These are phyloP conservation scores for Beauveria caledonica DNA, from an alignment of 2,329 filamentous ascomycete species.

Conservation along the genomic window DNA sequence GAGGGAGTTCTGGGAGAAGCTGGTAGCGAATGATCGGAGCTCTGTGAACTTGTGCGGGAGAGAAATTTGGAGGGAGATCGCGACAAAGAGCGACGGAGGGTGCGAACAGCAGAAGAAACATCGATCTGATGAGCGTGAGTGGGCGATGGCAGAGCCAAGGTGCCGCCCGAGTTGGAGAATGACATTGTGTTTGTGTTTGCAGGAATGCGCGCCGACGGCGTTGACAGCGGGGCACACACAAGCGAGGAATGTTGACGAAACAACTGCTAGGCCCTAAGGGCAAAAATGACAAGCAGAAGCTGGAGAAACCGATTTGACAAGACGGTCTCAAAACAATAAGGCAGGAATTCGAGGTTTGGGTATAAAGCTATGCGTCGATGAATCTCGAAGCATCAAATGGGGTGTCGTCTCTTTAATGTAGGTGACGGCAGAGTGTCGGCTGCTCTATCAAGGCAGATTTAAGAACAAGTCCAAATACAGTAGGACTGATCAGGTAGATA, in stretches of 20 bases:
- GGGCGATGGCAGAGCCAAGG: slow-evolving; percentile 78
- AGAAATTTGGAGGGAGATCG: slow-evolving; percentile 91
- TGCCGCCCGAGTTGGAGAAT: slow-evolving; percentile 60
- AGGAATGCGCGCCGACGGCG: slow-evolving; percentile 21
- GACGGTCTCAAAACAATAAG: not conserved
- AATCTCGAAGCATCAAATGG: not conserved
- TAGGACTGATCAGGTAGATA: slow-evolving; percentile 19
- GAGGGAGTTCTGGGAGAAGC: slow-evolving; percentile 44
- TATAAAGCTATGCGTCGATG: slow-evolving; percentile 2
- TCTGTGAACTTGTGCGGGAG: slow-evolving; percentile 38
- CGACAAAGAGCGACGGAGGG: slow-evolving; percentile 79
- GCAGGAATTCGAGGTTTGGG: not conserved
- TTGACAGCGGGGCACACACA: slow-evolving; percentile 18
- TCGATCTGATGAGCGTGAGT: slow-evolving; percentile 77
- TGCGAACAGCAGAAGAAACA: slow-evolving; percentile 71
- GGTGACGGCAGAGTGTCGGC: slow-evolving; percentile 13
- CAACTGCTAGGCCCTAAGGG: not conserved
- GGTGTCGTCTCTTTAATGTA: not conserved
- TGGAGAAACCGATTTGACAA: not conserved
- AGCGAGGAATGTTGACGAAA: slow-evolving; percentile 22
- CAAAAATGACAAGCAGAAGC: not conserved
- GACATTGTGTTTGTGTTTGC: slow-evolving; percentile 37
- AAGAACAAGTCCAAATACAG: slow-evolving; percentile 19
- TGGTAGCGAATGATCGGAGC: slow-evolving; percentile 38
- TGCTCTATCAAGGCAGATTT: not conserved